Evolutionary conservation across 805 yeast genomes (phyloP).

Genomic region (Komagataella kurtzmanii): DNA sequence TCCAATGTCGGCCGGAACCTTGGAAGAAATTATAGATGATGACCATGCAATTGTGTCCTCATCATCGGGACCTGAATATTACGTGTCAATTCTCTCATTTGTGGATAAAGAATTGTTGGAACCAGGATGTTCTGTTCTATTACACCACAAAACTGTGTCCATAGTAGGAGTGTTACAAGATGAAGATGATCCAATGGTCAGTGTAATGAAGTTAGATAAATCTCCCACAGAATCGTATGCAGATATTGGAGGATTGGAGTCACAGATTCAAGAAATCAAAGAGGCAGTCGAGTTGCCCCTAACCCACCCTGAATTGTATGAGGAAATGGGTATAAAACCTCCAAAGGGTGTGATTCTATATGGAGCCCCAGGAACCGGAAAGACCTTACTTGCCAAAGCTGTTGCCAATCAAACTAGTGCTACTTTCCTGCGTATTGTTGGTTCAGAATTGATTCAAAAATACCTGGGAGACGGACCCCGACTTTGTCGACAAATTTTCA

Average conservation of each 20-base stretch:
- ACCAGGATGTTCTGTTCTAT: constrained; percentile 91
- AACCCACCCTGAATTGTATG: constrained; percentile 93
- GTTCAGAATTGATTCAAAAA: constrained; percentile 93
- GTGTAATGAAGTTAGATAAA: constrained; percentile 94
- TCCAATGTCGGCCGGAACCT: constrained; percentile 92
- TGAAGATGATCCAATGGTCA: constrained; percentile 96
- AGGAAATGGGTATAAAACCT: constrained; percentile 97
- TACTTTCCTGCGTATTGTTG: constrained; percentile 90
- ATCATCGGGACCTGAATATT: constrained; percentile 93
- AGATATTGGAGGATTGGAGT: constrained; percentile 92
- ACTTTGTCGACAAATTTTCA: constrained; percentile 85
- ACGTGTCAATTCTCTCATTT: constrained; percentile 89
- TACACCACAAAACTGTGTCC: constrained; percentile 92
- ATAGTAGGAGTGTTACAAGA: constrained; percentile 98
- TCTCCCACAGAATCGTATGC: constrained; percentile 96
- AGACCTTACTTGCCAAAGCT: constrained; percentile 90
- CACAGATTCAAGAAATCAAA: constrained; percentile 94
- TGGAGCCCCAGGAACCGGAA: constrained; percentile 98
- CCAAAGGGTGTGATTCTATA: constrained; percentile 96
- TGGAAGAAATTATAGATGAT: constrained; percentile 95
- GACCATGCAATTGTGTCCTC: constrained; percentile 97
- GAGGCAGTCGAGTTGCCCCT: constrained; percentile 93
- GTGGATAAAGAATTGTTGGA: constrained; percentile 93
- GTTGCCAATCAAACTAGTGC: constrained; percentile 98
- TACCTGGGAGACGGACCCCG: constrained; percentile 98